Evolutionary conservation across 2,329 filamentous ascomycete species (phyloP), one percentile per base, ranked within the genome.

Genomic region (Juglanconis oblonga): DNA sequence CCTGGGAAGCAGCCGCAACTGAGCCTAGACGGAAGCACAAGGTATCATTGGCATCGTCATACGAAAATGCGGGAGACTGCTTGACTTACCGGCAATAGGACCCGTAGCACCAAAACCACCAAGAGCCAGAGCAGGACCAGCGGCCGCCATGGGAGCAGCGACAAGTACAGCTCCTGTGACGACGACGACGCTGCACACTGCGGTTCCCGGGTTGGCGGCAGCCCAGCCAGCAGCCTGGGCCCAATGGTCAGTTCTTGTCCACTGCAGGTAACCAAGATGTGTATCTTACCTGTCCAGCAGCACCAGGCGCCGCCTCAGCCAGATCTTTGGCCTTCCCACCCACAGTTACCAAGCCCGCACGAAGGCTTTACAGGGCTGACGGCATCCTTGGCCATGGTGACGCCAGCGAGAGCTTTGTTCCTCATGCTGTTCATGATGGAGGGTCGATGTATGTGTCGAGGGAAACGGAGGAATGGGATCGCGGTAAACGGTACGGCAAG

Each of bases 1-100:
- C 38, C n/a, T 68, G 63, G 17, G 52, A 32, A 3, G 33, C 55
- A 0, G 68, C 64, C 1, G 68, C 68, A 0, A 64, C n/a, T 0
- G 68, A 64, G 5, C 64, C 68, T 70, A 49, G 33, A 62, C 14
- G 55, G 52, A 36, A 33, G 58, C 4, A 8, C 2, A 29, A 5
- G 31, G n/a, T 13, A 5, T 24, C 17, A 4, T 1, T 24, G 38
- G 4, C 14, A 44, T 13, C 2, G 29, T 52, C 4, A 38, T 48
- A 38, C 24, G 35, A 35, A 9, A 2, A 45, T 47, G 36, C 14
- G 32, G 40, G 31, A 9, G 14, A 33, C 5, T 8, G 17, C 10
- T 7, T 14, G n/a, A 49, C 53, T 58, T 52, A 63, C 64, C 62
- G 33, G 57, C 63, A 4, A 58, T 52, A 1, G 63, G 50, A 17